Evolutionary conservation across 2,329 filamentous ascomycete species (phyloP), one percentile per base, ranked within the genome.

Genomic region (Trichoderma atrobrunneum): DNA sequence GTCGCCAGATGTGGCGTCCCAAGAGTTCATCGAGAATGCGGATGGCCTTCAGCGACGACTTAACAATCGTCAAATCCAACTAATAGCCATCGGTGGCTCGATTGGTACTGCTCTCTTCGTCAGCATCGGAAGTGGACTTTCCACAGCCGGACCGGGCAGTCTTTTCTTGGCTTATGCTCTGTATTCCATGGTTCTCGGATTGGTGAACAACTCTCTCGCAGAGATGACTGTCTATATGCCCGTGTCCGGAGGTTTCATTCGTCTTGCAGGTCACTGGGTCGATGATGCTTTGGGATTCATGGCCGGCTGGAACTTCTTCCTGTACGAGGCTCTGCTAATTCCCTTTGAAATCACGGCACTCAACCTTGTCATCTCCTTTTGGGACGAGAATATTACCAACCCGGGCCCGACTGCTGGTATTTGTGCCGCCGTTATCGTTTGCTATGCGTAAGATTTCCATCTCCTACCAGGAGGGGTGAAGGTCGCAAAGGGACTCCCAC

Each of bases 401-500:
- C 91, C 91, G 11, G 88, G 88, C 59, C 92, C 92, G 79, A 91
- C 89, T 24, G 89, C 92, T 80, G 76, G 84, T 84, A 86, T 91
- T 59, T 90, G 89, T 73, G 82, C 85, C 39, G 87, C 85, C 39
- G 82, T 87, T 26, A 87, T 90, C 51, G 78, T 88, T 14, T 81
- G 86, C 54, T 89, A 89, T 77, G 88, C 82, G 87, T 90, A 85
- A 79, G 86, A 78, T 70, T 64, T 72, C n/a, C 30, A 70, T 26
- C 74, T 72, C 59, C 16, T 51, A 51, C 12, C 36, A n/a, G 39
- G 28, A 36, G 43, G 7, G 57, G 24, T n/a, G 16, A 61, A 34
- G 7, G 6, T 16, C 18, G 26, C 14, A 43, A 34, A 28, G 43
- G 26, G 36, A 14, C 18, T 56, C 14, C 7, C 28, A 7, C 34